phyloP scores from a whole-genome alignment of 2,329 filamentous ascomycete species.

The Colletotrichum australisinense region DNA sequence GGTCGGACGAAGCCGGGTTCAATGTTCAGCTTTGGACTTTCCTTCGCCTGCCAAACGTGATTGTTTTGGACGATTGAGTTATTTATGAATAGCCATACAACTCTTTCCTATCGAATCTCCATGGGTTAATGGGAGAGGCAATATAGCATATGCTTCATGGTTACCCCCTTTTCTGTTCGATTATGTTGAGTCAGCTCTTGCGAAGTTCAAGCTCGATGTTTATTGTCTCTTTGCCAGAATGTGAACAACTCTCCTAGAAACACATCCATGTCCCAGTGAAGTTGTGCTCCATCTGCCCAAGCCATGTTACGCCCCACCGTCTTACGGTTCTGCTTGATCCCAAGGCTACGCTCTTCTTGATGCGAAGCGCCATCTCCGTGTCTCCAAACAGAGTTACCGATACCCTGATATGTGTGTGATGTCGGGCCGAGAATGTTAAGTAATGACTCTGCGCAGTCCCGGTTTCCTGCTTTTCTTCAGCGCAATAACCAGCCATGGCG shows the following conservation, averaged over 20 bases:
- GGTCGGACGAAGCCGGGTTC: not conserved
- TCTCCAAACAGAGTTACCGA: not conserved
- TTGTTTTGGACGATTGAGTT: not conserved
- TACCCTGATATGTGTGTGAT: not conserved
- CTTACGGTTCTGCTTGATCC: not conserved
- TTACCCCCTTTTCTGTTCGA: not conserved
- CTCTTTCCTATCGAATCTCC: not conserved
- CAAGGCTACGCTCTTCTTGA: not conserved
- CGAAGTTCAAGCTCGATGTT: not conserved
- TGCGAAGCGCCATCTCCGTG: not conserved
- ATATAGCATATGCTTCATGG: not conserved
- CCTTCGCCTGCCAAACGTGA: not conserved
- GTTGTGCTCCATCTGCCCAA: not conserved
- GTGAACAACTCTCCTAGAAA: not conserved
- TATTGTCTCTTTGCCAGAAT: not conserved
- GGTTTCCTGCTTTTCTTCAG: conserved; percentile 21
- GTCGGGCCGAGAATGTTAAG: conserved; percentile 9
- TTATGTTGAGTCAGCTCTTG: not conserved
- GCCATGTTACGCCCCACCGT: not conserved
- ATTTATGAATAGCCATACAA: not conserved
- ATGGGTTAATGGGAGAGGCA: not conserved
- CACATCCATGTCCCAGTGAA: not conserved
- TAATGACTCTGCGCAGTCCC: conserved; percentile 24
- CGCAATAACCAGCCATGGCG: conserved; percentile 17
- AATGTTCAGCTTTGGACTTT: not conserved